These are phyloP conservation scores for Aspergillus sp. DNA, from an alignment of 2,329 filamentous ascomycete genomes.

Conservation along the genomic window DNA sequence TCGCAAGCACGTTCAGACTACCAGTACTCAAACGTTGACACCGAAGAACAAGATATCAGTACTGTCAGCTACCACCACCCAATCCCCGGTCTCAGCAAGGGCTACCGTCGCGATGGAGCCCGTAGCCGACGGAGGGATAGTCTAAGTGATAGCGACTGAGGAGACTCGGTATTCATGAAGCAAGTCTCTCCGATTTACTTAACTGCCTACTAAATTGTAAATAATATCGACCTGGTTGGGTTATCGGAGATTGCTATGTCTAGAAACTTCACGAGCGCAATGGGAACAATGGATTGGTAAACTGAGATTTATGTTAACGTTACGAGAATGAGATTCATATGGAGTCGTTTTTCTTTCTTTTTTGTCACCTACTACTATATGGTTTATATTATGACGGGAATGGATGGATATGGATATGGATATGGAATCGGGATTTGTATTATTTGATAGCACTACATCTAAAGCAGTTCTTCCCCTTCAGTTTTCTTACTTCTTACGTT, in stretches of 20 bases:
- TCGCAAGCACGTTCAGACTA: slow-evolving; percentile 39
- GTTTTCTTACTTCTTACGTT: not conserved
- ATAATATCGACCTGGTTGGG: not conserved
- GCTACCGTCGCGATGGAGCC: slow-evolving; percentile 39
- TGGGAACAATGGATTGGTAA: not conserved
- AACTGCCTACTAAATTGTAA: not conserved
- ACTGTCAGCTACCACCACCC: slow-evolving; percentile 59
- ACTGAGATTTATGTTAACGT: not conserved
- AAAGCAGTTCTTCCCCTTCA: too few species aligned
- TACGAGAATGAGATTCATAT: not conserved
- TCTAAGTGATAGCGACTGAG: slow-evolving; percentile 54
- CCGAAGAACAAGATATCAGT: slow-evolving; percentile 46
- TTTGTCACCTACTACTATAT: slow-evolving; percentile 3
- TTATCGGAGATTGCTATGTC: not conserved
- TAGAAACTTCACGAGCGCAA: not conserved
- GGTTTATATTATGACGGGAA: not conserved
- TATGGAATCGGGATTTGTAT: not conserved
- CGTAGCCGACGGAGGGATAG: slow-evolving; percentile 51
- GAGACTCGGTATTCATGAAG: slow-evolving; percentile 31
- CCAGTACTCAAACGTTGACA: slow-evolving; percentile 42
- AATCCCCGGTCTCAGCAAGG: slow-evolving; percentile 54
- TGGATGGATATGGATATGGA: not conserved
- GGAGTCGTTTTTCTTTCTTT: not conserved
- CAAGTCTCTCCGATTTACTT: not conserved
- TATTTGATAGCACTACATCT: not conserved